These are phyloP conservation scores for Vigna radiata DNA, from an alignment of 306 rosid genomes.

Conservation along the genomic window DNA sequence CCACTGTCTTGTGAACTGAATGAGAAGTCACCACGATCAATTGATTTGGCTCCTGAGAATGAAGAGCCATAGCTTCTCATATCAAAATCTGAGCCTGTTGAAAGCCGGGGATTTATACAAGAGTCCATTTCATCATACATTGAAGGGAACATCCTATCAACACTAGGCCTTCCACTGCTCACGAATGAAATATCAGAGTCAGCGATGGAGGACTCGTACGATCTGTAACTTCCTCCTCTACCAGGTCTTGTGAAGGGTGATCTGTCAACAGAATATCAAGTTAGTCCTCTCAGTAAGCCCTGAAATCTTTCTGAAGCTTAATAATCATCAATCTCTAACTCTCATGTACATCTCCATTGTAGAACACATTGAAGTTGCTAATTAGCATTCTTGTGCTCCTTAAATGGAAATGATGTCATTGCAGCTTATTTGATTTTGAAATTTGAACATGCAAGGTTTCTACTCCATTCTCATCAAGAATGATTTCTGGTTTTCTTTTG, in stretches of 20 bases:
- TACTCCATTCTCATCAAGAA: background rate
- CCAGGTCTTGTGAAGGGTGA: conserved; percentile 71
- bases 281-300: conserved; percentile 32
- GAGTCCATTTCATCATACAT: conserved; percentile 50
- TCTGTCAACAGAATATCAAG: conserved; percentile 54
- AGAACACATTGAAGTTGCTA: conserved; percentile 16
- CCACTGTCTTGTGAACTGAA: conserved; percentile 58
- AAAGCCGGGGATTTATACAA: conserved; percentile 49
- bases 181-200: conserved; percentile 83
- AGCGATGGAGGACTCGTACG: conserved; percentile 46
- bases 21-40: conserved; percentile 52
- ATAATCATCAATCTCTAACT: conserved; percentile 14
- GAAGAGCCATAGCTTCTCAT: conserved; percentile 52
- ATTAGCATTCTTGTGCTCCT: conserved; percentile 18
- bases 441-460: background rate
- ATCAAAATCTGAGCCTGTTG: conserved; percentile 61
- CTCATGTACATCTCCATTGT: background rate
- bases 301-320: conserved; percentile 6
- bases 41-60: conserved; percentile 51
- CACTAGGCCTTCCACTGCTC: conserved; percentile 68
- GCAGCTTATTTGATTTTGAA: conserved; percentile 3
- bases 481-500: background rate
- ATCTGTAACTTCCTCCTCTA: conserved; percentile 45
- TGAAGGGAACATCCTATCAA: conserved; percentile 56
- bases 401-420: conserved; percentile 22